A percentile compares a stretch with the other conserved stretches of the same genome.
Evolutionary conservation across 2,329 filamentous ascomycete species (phyloP).

Genomic region (Periconia digitata): DNA sequence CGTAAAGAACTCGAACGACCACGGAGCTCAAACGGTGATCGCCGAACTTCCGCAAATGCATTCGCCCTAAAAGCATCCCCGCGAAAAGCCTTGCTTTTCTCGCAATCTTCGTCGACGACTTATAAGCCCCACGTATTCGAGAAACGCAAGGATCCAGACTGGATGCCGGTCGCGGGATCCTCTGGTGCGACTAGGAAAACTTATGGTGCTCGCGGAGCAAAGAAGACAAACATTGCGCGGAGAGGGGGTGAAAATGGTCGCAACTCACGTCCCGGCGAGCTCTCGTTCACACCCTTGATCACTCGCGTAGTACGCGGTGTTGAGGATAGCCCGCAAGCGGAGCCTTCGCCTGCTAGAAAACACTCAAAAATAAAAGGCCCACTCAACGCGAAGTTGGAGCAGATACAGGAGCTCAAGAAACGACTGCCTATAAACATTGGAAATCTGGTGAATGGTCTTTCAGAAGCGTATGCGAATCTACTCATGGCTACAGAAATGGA

Average conservation of each 20-base stretch:
- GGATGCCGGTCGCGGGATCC: conserved; percentile 32
- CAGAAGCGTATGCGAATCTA: conserved; percentile 38
- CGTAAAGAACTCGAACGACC: conserved; percentile 34
- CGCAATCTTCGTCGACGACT: conserved; percentile 18
- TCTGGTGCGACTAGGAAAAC: conserved; percentile 28
- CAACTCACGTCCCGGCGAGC: conserved; percentile 31
- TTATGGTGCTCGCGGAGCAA: conserved; percentile 32
- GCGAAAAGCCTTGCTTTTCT: conserved; percentile 27
- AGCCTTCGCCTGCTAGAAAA: conserved; percentile 29
- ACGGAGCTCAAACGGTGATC: conserved; percentile 20
- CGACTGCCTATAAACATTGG: conserved; percentile 26
- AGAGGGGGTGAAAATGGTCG: neutral
- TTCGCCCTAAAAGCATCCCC: conserved; percentile 29
- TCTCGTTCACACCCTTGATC: conserved; percentile 40
- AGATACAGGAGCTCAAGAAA: conserved; percentile 19
- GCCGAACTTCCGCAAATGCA: conserved; percentile 21
- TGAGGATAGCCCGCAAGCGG: conserved; percentile 32
- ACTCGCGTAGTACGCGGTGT: conserved; percentile 28
- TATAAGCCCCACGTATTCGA: conserved; percentile 36
- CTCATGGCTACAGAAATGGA: conserved; percentile 30
- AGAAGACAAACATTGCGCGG: conserved; percentile 13
- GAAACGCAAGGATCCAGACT: conserved; percentile 39
- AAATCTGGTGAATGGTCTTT: conserved; percentile 33
- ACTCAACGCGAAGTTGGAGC: conserved; percentile 21
- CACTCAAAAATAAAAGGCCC: conserved; percentile 25